phyloP scores from a whole-genome alignment of 345 rosid genomes.

The Hypericum androsaemum region DNA sequence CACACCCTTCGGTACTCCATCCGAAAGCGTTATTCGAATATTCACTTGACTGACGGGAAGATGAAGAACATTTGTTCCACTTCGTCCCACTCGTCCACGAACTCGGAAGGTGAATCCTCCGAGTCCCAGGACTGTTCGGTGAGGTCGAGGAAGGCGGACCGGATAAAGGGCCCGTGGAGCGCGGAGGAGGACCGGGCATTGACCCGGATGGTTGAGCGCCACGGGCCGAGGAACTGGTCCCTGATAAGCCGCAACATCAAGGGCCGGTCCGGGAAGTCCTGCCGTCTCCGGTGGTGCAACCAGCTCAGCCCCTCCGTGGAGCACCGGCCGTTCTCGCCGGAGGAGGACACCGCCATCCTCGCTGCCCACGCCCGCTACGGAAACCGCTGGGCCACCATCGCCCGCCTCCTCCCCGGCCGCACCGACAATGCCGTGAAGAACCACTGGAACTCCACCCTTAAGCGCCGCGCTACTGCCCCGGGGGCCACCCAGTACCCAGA shows the following conservation, averaged over 20 bases:
- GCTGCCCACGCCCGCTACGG: slow-evolving; percentile 48
- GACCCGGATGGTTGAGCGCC: slow-evolving; percentile 40
- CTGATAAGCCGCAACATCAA: slow-evolving; percentile 40
- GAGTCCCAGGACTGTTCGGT: slow-evolving; percentile 3
- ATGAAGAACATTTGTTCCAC: slow-evolving; percentile 11
- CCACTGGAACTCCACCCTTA: slow-evolving; percentile 56
- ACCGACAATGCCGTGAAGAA: slow-evolving; percentile 59
- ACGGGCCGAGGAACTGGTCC: slow-evolving; percentile 53
- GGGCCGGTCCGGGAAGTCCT: slow-evolving; percentile 53
- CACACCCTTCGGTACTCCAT: neutral
- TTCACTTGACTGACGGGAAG: no score
- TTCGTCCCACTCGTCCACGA: slow-evolving; percentile 45
- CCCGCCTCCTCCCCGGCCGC: slow-evolving; percentile 45
- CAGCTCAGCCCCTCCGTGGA: slow-evolving; percentile 47
- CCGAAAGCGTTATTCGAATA: no score
- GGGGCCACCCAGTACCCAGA: no score
- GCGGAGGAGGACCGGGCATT: slow-evolving; percentile 58
- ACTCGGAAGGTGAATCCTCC: slow-evolving; percentile 17
- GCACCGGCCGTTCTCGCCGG: slow-evolving; percentile 48
- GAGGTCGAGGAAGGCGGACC: slow-evolving; percentile 15
- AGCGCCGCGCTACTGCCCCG: slow-evolving; percentile 30
- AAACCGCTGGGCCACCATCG: slow-evolving; percentile 60
- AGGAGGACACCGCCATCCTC: slow-evolving; percentile 45
- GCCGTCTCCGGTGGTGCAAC: slow-evolving; percentile 49
- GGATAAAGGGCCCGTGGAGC: slow-evolving; percentile 67